Evolutionary conservation across 768 basidiomycete genomes (phyloP), one percentile per base, ranked within the genome.

Genomic region (Roridomyces roridus): DNA sequence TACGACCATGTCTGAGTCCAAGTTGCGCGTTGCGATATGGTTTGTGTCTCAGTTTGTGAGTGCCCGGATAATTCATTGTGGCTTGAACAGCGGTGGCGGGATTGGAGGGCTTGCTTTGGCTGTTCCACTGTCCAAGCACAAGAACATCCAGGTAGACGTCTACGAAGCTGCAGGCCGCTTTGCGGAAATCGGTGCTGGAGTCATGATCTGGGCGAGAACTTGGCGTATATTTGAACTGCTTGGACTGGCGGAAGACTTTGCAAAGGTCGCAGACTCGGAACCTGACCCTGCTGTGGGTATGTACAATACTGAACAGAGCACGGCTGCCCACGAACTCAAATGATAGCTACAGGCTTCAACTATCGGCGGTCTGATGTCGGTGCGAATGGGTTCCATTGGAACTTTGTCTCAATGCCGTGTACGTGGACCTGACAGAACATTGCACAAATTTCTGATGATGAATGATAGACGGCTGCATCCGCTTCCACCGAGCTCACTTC

Each of bases 151-250:
- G 51, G 70, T 80, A 14, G 70, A 78, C 53, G 56, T 84, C 5
- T 84, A 83, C 56, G 83, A 84, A 68, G 73, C 79, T 5, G 74
- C 81, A 1, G 73, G 66, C 5, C 72, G 72, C 20, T 80, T 82
- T 67, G 77, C 70, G 44, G 81, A 84, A 58, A 80, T 82, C 26
- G 81, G 81, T 6, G 82, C 82, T 4, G 82, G 66, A 40, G 81
- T 70, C 40, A 77, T 67, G 70, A 73, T 83, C 6, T 81, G 80
- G 82, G 65, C 66, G 9, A 69, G 79, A 35, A 80, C 80, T 8
- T 79, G 79, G 77, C 68, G 67, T 6, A 70, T 81, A n/a, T 60
- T 84, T 57, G 67, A 74, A 24, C 63, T 67, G 12, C 77, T 85
- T 44, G 80, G 77, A 1, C 56, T 84, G 20, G 69, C 66, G 5